Conservation (phyloP, 805 yeast genomes). For the Kodamaea restingae region DNA sequence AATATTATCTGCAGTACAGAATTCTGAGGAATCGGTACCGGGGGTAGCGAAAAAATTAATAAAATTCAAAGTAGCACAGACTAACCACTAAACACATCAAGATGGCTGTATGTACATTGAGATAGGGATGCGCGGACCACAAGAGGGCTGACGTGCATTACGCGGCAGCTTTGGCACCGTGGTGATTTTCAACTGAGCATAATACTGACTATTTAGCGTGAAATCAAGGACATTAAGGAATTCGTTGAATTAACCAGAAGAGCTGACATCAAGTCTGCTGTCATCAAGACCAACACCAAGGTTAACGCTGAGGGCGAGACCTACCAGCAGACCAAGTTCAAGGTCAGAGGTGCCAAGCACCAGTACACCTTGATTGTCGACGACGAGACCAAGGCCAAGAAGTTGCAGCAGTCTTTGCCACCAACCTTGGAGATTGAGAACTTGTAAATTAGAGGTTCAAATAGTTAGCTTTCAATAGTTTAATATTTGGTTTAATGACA, state of each 20-base stretch:
- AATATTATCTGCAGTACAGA: background rate
- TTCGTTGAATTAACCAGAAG: slow-evolving; percentile 96
- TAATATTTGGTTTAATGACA: slow-evolving; percentile 6
- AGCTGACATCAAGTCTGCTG: slow-evolving; percentile 89
- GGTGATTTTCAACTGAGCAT: no score
- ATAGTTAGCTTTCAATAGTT: slow-evolving; percentile 4
- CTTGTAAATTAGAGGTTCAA: slow-evolving; percentile 28
- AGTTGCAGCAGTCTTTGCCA: slow-evolving; percentile 95
- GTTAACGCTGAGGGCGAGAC: slow-evolving; percentile 76
- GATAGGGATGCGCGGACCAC: background rate
- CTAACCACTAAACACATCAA: slow-evolving; percentile 12
- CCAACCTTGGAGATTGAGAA: slow-evolving; percentile 75
- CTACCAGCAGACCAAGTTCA: slow-evolving; percentile 95
- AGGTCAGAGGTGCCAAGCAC: slow-evolving; percentile 94
- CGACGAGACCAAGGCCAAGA: slow-evolving; percentile 96
- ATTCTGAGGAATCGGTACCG: background rate
- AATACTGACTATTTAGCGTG: slow-evolving; percentile 33
- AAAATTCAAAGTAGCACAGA: background rate
- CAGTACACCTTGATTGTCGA: slow-evolving; percentile 93
- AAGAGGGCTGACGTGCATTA: no score
- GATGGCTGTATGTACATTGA: slow-evolving; percentile 23
- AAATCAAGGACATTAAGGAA: slow-evolving; percentile 95
- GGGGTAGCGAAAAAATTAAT: slow-evolving; percentile 6
- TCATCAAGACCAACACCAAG: slow-evolving; percentile 90
- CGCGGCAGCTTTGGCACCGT: no score